Base-by-base conservation (phyloP, 1,284 basidiomycete species). In the Ustilago lituana region DNA sequence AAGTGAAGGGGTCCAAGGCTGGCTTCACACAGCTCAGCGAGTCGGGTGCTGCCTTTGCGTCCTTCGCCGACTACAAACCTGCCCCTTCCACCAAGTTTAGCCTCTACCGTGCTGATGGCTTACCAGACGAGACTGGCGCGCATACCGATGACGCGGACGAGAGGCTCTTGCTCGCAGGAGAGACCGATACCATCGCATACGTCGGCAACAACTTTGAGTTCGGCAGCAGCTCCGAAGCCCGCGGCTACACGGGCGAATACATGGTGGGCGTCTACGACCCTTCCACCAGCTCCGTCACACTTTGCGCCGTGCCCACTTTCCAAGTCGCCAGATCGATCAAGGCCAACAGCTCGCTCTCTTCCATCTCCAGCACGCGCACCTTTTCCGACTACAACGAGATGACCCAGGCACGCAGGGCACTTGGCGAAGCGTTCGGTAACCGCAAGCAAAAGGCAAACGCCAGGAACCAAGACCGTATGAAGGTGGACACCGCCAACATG, bases 341-440 rank as follows among this genome's bases (percentile, higher is more conserved):
- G 52, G 71, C 77, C 35, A 65, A 76, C 39, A 56, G 58, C 47
- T 54, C 62, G 36, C 64, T 76, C 22, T 66, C 58, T 15, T 59
- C 73, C n/a, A 74, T 71, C 49, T 69, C 74, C 45, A 68, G 51
- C 53, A 54, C 35, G 17, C 52, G 39, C 26, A 64, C 50, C 8
- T 69, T 69, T 15, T 61, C 61, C 44, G 57, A 78, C 53, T 74
- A 61, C 47, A 47, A 64, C 40, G 71, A 60, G 45, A 74, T 75
- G 45, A 64, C 63, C 5, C 29, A 49, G 27, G 76, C 76, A 12
- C 65, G 79, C 12, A 57, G 79, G 20, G 74, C 72, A 12, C 73
- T 82, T 4, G 79, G 77, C 29, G 79, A 80, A 27, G 73, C 74
- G 1, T 82, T 82, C 23, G 80, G 80, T 37, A 82, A 81, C 62